Evolutionary conservation across 2,329 filamentous ascomycete genomes (phyloP), one percentile per base, ranked within the genome.

Genomic region (Penicillium sp.): DNA sequence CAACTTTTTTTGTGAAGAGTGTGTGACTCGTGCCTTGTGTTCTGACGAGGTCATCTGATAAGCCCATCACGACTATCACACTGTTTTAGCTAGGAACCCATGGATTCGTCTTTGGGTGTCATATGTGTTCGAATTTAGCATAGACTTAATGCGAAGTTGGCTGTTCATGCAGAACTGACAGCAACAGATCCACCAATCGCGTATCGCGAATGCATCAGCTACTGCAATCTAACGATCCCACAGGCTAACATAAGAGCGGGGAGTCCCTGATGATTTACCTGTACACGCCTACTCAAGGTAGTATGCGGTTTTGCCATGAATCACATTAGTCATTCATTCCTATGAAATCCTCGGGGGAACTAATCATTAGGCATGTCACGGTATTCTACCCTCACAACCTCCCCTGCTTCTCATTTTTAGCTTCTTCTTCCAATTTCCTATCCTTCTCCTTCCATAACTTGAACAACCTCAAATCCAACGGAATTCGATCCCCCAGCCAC

Each of bases 401-500:
- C 22, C 26, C 61, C 46, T 61, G 53, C 49, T 54, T 45, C 29
- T 61, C 59, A 50, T 53, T 56, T 22, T 26, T 60, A 41, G 60
- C 54, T 49, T 54, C 44, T 27, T 62, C 58, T 51, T n/a, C n/a
- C n/a, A n/a, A n/a, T n/a, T 58, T 46, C 49, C 51, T 55, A 57
- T 60, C 64, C 57, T 66, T 37, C 45, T 47, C 58, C 52, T 68
- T 59, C 61, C 62, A 60, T 51, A 66, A 37, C 55, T 72, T 73
- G 26, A 79, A 75, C 2, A 74, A 0, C 29, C 68, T 61, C 59
- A 77, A 58, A 66, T 78, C 75, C 60, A 79, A 63, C 23, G 76
- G 76, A 50, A 79, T 67, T n/a, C 67, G 64, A n/a, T 79, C 75
- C 5, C 77, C 76, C 60, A 79, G 58, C 76, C 77, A 79, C 12